These are phyloP conservation scores for Vigna reflexopilosa DNA, from an alignment of 306 rosid species.

Conservation along the genomic window DNA sequence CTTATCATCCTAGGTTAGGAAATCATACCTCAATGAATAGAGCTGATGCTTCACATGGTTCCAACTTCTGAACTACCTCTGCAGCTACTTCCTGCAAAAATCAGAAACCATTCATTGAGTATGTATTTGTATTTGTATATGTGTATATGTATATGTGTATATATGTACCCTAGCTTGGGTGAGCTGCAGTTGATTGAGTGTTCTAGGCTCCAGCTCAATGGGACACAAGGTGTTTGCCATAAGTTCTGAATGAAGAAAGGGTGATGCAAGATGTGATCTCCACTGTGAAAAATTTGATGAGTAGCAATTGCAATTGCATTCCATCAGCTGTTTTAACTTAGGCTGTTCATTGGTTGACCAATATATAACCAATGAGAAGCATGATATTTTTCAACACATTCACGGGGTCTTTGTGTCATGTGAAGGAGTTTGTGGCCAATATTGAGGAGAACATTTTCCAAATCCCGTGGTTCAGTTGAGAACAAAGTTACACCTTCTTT, in stretches of 20 bases:
- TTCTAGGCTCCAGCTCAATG: slow-evolving; percentile 84
- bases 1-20: background rate
- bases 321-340: slow-evolving; percentile 39
- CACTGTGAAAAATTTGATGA: slow-evolving; percentile 32
- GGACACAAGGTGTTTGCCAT: slow-evolving; percentile 67
- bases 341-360: background rate
- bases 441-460: slow-evolving; percentile 37
- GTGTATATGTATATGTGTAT: no score
- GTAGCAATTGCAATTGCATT: slow-evolving; percentile 14
- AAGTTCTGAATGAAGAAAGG: slow-evolving; percentile 5
- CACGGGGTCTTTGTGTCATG: slow-evolving; percentile 53
- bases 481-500: slow-evolving; percentile 23
- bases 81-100: slow-evolving; percentile 81
- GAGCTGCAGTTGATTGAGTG: slow-evolving; percentile 68
- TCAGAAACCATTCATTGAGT: background rate
- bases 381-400: slow-evolving; percentile 38
- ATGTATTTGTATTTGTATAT: no score
- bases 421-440: slow-evolving; percentile 44
- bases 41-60: slow-evolving; percentile 64
- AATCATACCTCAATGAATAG: slow-evolving; percentile 61
- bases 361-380: slow-evolving; percentile 23
- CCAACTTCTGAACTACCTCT: slow-evolving; percentile 65
- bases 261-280: slow-evolving; percentile 21
- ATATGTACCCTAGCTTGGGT: slow-evolving; percentile 67
- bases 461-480: slow-evolving; percentile 37